phyloP scores from a whole-genome alignment of 257 asterid genomes.

The Gentiana macrophylla region DNA sequence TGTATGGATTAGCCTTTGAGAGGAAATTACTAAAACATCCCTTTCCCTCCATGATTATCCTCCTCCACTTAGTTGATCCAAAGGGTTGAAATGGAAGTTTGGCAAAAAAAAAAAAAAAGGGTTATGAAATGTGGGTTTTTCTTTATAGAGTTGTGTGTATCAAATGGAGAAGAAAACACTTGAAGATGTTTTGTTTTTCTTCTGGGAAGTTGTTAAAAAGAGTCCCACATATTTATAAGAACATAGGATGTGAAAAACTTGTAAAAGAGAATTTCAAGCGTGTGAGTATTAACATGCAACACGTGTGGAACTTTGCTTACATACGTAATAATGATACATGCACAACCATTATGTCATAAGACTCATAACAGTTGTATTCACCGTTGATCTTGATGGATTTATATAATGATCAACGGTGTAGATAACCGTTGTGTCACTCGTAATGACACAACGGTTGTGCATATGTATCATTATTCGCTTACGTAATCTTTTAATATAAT shows the following conservation, averaged over 20 bases:
- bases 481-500: conserved; percentile 26
- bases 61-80: not conserved
- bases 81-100: not conserved
- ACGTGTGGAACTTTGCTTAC: not conserved
- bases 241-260: too few species aligned
- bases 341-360: too few species aligned
- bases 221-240: conserved; percentile 36
- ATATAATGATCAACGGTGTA: not conserved
- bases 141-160: not conserved
- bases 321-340: too few species aligned
- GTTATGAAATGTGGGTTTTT: not conserved
- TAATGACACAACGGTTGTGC: too few species aligned
- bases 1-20: conserved; percentile 67
- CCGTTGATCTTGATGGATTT: not conserved
- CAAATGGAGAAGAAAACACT: conserved; percentile 51
- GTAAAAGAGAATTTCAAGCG: conserved; percentile 4
- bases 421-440: too few species aligned
- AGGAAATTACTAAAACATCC: conserved; percentile 31
- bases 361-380: too few species aligned
- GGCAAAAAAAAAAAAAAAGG: too few species aligned
- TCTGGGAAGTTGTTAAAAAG: conserved; percentile 30
- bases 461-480: conserved; percentile 40
- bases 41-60: conserved; percentile 47
- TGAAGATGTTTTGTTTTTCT: conserved; percentile 40
- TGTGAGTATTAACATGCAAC: conserved; percentile 11